Evolutionary conservation across 2,329 filamentous ascomycete species (phyloP).

Genomic region (Passalora sequoiae): DNA sequence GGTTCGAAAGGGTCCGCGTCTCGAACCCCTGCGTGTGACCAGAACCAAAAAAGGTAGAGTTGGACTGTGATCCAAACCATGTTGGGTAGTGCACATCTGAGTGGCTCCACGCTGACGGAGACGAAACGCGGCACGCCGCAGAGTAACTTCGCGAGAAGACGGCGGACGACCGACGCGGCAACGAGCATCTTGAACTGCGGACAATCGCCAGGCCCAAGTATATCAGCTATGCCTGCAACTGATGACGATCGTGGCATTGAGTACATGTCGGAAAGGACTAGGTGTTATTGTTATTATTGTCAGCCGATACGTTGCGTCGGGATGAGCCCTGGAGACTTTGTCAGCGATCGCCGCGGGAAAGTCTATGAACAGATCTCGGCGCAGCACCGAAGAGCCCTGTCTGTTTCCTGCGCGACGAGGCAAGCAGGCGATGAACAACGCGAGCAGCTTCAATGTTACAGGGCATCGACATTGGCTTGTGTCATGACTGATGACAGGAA

Average conservation of each 20-base stretch:
- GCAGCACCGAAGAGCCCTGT: constrained; percentile 2
- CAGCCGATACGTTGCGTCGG: no score
- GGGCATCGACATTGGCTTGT: constrained; percentile 7
- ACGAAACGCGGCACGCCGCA: constrained; percentile 7
- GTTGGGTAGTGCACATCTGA: not conserved
- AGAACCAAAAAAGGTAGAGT: no score
- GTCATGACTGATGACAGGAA: constrained; percentile 6
- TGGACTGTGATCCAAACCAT: not conserved
- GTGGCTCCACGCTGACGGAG: constrained; percentile 4
- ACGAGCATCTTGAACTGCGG: not conserved
- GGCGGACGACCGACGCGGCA: not conserved
- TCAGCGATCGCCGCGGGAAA: no score
- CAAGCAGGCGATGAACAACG: no score
- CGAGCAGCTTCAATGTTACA: no score
- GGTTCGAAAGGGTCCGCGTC: constrained; percentile 4
- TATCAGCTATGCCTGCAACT: not conserved
- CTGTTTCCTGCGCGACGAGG: constrained; percentile 1
- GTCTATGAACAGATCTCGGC: no score
- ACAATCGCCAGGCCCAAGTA: no score
- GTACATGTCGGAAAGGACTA: no score
- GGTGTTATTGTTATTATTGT: no score
- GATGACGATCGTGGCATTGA: no score
- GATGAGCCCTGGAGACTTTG: no score
- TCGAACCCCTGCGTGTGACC: constrained; percentile 9
- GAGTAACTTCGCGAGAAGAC: not conserved